These are phyloP conservation scores for Penicillium arizonense DNA, from an alignment of 495 filamentous ascomycete species.

Conservation along the genomic window DNA sequence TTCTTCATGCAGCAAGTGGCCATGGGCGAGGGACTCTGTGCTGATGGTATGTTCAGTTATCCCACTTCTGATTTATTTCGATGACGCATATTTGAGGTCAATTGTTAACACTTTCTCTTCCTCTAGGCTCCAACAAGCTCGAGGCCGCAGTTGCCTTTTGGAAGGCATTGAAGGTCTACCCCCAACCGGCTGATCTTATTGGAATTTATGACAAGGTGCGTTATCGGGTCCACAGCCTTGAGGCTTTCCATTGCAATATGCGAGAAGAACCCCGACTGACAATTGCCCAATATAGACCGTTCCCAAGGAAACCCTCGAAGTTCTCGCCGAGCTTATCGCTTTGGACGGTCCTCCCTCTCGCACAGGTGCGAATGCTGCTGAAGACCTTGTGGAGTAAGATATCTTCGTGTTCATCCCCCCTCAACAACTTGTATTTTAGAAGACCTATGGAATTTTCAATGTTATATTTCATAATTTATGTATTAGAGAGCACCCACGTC, in stretches of 20 bases:
- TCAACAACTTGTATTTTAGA: conserved; percentile 11
- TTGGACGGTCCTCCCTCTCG: conserved; percentile 64
- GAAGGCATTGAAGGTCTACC: conserved; percentile 97
- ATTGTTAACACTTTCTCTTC: background rate
- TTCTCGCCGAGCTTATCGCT: conserved; percentile 97
- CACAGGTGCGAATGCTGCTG: conserved; percentile 28
- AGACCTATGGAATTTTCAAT: conserved; percentile 6
- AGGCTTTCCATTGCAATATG: conserved; percentile 61
- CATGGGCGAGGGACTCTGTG: conserved; percentile 73
- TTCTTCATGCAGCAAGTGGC: conserved; percentile 96
- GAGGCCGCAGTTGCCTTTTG: conserved; percentile 95
- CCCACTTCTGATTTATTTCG: too few relatives aligned
- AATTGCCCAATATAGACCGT: conserved; percentile 53
- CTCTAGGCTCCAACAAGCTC: conserved; percentile 64
- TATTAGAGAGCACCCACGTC: too few relatives aligned
- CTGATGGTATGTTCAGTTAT: conserved; percentile 54
- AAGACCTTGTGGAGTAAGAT: conserved; percentile 42
- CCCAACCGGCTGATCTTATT: conserved; percentile 87
- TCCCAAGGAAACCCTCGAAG: conserved; percentile 88
- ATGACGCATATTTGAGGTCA: too few relatives aligned
- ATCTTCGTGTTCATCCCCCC: background rate
- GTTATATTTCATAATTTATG: conserved; percentile 7
- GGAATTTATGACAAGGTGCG: background rate
- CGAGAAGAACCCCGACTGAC: conserved; percentile 58
- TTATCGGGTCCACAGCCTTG: background rate